These are phyloP conservation scores for Bondarzewia mesenterica DNA, from an alignment of 1,284 basidiomycete genomes.

Conservation along the genomic window DNA sequence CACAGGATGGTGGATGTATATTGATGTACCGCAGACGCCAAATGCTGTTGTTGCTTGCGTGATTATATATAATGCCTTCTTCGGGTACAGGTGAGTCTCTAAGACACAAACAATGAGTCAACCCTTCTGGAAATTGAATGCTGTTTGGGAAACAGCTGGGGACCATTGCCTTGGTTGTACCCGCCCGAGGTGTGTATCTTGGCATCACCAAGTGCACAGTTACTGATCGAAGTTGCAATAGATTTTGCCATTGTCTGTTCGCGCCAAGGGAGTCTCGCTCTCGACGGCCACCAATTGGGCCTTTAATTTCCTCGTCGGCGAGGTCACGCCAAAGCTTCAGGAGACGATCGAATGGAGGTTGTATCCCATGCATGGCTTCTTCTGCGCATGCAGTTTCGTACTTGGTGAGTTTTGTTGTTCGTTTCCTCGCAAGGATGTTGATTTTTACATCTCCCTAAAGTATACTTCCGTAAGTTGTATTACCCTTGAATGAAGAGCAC, in stretches of 20 bases:
- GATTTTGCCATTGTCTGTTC: conserved; percentile 87
- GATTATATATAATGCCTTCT: conserved; percentile 90
- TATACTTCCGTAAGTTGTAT: conserved; percentile 73
- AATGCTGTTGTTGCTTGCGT: conserved; percentile 89
- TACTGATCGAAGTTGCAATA: conserved; percentile 23
- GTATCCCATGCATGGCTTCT: conserved; percentile 96
- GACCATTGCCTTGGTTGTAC: conserved; percentile 83
- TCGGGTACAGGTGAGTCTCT: conserved; percentile 63
- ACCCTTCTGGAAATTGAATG: not conserved
- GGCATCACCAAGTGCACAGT: not conserved
- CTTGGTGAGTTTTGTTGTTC: conserved; percentile 45
- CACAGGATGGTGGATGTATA: conserved; percentile 90
- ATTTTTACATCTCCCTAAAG: conserved; percentile 22
- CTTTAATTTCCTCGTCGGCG: conserved; percentile 87
- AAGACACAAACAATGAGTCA: not conserved
- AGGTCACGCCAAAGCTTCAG: conserved; percentile 84
- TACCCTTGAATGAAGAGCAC: too few relatives aligned
- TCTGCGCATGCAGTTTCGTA: conserved; percentile 84
- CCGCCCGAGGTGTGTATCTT: conserved; percentile 59
- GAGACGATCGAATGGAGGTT: conserved; percentile 88
- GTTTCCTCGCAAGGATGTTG: not conserved
- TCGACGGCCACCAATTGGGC: conserved; percentile 85
- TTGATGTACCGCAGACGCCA: conserved; percentile 81
- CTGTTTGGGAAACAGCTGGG: conserved; percentile 39
- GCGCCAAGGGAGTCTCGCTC: conserved; percentile 91